A percentile compares a stretch with the other conserved stretches of the same genome.
These are phyloP conservation scores for Neofusicoccum parvum DNA, from an alignment of 2,329 filamentous ascomycete species.

Conservation along the genomic window DNA sequence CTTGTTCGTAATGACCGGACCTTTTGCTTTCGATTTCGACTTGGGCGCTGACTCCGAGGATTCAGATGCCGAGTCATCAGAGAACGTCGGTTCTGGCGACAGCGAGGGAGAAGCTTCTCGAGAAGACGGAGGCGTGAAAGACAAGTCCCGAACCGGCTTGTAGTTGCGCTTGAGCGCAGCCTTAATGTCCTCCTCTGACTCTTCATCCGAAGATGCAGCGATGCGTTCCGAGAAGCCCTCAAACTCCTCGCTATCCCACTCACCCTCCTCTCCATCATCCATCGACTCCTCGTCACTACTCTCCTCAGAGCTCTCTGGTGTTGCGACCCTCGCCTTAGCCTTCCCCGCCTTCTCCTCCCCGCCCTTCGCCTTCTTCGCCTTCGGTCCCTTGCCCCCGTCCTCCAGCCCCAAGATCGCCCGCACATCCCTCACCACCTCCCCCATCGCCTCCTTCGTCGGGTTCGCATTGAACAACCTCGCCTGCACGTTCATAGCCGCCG, in stretches of 20 bases:
- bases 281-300: constrained; percentile 22
- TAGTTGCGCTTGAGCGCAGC: not conserved
- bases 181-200: constrained; percentile 25
- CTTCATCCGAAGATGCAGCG: constrained; percentile 39
- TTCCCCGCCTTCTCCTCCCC: not conserved
- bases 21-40: constrained; percentile 26
- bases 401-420: constrained; percentile 41
- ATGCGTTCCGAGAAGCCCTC: constrained; percentile 42
- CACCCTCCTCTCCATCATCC: constrained; percentile 20
- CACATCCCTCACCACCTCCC: constrained; percentile 47
- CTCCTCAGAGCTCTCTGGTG: constrained; percentile 23
- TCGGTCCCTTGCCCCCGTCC: not conserved
- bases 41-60: constrained; percentile 29
- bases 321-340: constrained; percentile 4
- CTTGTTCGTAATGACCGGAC: constrained; percentile 30
- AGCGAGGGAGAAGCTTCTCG: constrained; percentile 4
- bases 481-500: constrained; percentile 58
- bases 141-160: constrained; percentile 14
- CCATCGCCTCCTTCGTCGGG: constrained; percentile 58
- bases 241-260: constrained; percentile 30
- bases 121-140: constrained; percentile 16
- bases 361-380: not conserved
- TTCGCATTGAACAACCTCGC: constrained; percentile 63
- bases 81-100: constrained; percentile 1
- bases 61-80: constrained; percentile 10